These are phyloP conservation scores for Gilbertella persicaria DNA, from an alignment of 371 early-diverging fungal genomes.

Conservation along the genomic window DNA sequence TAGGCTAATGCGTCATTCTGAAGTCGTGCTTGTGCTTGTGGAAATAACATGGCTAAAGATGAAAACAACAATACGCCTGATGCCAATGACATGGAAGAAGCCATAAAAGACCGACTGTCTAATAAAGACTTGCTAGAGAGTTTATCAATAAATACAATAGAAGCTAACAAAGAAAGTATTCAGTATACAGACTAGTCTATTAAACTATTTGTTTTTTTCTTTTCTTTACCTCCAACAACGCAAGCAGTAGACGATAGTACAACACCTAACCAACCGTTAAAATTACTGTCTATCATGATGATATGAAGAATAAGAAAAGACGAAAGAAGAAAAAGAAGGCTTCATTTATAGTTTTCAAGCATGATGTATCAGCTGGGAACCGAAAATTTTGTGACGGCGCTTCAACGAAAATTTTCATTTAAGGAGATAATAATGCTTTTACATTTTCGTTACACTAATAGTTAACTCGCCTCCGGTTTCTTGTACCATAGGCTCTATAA, in stretches of 20 bases:
- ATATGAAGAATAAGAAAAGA: not conserved
- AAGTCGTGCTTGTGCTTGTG: conserved; percentile 33
- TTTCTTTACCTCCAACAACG: conserved; percentile 31
- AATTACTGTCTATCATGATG: not conserved
- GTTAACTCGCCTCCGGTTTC: conserved; percentile 29
- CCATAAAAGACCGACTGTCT: conserved; percentile 31
- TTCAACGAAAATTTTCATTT: conserved; percentile 15
- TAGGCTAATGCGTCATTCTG: conserved; percentile 25
- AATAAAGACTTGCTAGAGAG: conserved; percentile 20
- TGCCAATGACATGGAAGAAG: conserved; percentile 40
- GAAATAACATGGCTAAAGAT: conserved; percentile 35
- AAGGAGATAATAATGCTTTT: no score
- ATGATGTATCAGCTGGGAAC: no score
- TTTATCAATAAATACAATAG: conserved; percentile 26
- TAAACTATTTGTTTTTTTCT: not conserved
- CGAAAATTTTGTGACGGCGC: conserved; percentile 24
- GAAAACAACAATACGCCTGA: conserved; percentile 50
- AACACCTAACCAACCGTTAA: conserved; percentile 40
- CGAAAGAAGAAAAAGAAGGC: not conserved
- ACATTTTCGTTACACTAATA: conserved; percentile 14
- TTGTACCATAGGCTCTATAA: conserved; percentile 36
- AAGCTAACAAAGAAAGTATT: conserved; percentile 23
- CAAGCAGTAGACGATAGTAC: conserved; percentile 40
- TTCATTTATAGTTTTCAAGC: not conserved
- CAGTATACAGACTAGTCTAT: conserved; percentile 18